Evolutionary conservation across 2,329 filamentous ascomycete species (phyloP).

Genomic region (Pseudocercospora cruenta): DNA sequence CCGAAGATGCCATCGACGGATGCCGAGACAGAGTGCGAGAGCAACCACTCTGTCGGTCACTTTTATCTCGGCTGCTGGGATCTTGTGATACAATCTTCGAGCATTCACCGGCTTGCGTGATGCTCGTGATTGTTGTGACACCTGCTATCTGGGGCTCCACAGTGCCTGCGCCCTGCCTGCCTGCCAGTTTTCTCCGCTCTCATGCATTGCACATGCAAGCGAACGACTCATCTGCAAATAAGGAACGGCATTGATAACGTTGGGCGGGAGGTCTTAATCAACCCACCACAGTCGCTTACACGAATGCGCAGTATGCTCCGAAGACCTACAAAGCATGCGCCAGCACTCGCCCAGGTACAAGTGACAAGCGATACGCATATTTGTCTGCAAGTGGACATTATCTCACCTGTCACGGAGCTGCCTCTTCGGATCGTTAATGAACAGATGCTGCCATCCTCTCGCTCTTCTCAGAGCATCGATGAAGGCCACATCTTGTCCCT

Average conservation of each 20-base stretch:
- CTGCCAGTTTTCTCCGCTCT: slow-evolving; percentile 16
- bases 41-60: slow-evolving; percentile 1
- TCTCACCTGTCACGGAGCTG: not conserved
- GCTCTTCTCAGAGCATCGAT: not conserved
- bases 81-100: slow-evolving; percentile 7
- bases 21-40: not conserved
- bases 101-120: slow-evolving; percentile 6
- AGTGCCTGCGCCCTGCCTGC: not conserved
- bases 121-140: slow-evolving; percentile 14
- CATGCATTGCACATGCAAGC: slow-evolving; percentile 14
- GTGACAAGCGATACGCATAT: not conserved
- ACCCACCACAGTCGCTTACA: slow-evolving; percentile 7
- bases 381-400: not conserved
- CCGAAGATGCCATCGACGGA: not conserved
- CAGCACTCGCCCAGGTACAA: not conserved
- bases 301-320: not conserved
- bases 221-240: slow-evolving; percentile 4
- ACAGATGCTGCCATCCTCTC: not conserved
- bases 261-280: slow-evolving; percentile 11
- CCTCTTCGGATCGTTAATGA: not conserved
- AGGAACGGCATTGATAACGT: not conserved
- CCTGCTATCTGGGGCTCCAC: slow-evolving; percentile 3
- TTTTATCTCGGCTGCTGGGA: not conserved
- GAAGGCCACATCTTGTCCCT: not conserved
- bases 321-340: not conserved